A percentile compares a stretch with the other conserved stretches of the same genome.
phyloP scores from a whole-genome alignment of 1,284 basidiomycete genomes.

The Tranzscheliella williamsii region DNA sequence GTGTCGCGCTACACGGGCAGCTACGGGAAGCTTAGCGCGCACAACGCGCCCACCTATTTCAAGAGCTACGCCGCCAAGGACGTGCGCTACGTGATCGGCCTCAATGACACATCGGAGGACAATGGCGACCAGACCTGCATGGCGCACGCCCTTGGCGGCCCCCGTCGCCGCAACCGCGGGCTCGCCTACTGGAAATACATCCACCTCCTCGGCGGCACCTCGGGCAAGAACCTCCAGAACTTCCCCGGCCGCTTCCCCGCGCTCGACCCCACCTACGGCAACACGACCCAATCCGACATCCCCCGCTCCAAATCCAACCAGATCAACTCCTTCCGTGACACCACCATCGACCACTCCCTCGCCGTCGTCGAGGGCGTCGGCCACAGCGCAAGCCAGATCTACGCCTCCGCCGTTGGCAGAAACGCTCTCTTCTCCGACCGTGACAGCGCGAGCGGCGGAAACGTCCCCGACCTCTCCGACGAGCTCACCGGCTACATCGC shows the following conservation, averaged over 20 bases:
- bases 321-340: constrained; percentile 5
- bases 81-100: constrained; percentile 41
- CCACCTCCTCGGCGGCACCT: constrained; percentile 27
- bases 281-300: constrained; percentile 9
- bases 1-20: constrained; percentile 9
- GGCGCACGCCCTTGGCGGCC: constrained; percentile 38
- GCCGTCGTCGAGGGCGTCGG: constrained; percentile 42
- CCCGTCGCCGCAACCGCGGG: constrained; percentile 18
- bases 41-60: constrained; percentile 16
- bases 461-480: constrained; percentile 2
- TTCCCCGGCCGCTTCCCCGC: constrained; percentile 43
- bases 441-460: constrained; percentile 5
- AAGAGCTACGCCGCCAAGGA: constrained; percentile 35
- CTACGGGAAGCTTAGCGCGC: constrained; percentile 5
- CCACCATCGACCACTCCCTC: constrained; percentile 38
- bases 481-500: constrained; percentile 18
- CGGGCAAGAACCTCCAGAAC: not conserved
- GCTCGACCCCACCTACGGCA: constrained; percentile 10
- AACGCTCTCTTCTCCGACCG: constrained; percentile 48
- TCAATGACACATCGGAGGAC: constrained; percentile 15
- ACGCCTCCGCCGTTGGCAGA: constrained; percentile 37
- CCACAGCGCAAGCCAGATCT: constrained; percentile 50
- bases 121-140: constrained; percentile 52
- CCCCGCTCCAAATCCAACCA: constrained; percentile 11
- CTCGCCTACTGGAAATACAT: constrained; percentile 54